These are phyloP conservation scores for Perkinsela sp. DNA, from an alignment of 208 protist species.

Conservation along the genomic window DNA sequence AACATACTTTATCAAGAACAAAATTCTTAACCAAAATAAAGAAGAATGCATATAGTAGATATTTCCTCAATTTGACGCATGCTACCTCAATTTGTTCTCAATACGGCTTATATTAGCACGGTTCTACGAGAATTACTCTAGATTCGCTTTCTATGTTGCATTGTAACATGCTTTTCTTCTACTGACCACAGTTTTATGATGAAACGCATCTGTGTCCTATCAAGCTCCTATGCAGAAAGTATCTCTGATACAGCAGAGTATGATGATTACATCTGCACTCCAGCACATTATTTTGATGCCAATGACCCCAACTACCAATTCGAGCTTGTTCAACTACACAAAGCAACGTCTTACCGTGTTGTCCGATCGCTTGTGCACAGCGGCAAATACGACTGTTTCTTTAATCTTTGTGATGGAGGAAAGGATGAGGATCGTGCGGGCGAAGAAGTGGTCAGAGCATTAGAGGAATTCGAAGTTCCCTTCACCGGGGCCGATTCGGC, in stretches of 20 bases:
- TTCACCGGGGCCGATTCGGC: slow-evolving; percentile 56
- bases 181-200: too few relatives aligned
- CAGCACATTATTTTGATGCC: slow-evolving; percentile 35
- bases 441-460: slow-evolving; percentile 41
- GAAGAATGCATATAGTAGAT: too few relatives aligned
- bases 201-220: slow-evolving; percentile 29
- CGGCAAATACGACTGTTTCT: slow-evolving; percentile 44
- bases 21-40: too few relatives aligned
- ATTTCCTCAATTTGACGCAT: too few relatives aligned
- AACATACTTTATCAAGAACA: too few relatives aligned
- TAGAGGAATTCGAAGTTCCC: slow-evolving; percentile 54
- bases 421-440: slow-evolving; percentile 56
- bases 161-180: too few relatives aligned
- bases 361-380: slow-evolving; percentile 46
- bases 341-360: slow-evolving; percentile 38
- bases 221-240: slow-evolving; percentile 39
- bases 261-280: slow-evolving; percentile 45
- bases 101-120: too few relatives aligned
- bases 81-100: too few relatives aligned
- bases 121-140: too few relatives aligned
- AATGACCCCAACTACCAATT: slow-evolving; percentile 31
- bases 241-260: slow-evolving; percentile 28
- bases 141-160: too few relatives aligned
- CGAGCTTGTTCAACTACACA: slow-evolving; percentile 28
- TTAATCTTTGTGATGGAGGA: slow-evolving; percentile 60